Evolutionary conservation across 2,329 filamentous ascomycete species (phyloP), one percentile per base, ranked within the genome.

Genomic region (Colletotrichum siamense): DNA sequence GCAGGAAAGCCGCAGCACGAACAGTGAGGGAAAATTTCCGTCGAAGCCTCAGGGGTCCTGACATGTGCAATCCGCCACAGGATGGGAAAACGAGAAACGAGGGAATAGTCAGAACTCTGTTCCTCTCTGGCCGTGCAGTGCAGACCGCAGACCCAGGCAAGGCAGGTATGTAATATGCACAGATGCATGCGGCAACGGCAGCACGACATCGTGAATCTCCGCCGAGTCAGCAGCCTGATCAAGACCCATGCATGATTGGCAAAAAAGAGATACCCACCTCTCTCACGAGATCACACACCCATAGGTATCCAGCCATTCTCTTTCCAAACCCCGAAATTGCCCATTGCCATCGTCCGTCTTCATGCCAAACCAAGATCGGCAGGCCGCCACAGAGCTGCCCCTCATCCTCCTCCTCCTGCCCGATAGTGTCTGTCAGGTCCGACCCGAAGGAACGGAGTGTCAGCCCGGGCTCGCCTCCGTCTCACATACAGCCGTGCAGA

Each of bases 121-220:
- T 68, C 34, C 18, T 55, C 9, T 16, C 22, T 28, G 55, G 44
- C 44, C 44, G n/a, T 63, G 59, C 59, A 34, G 30, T 36, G 32
- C 52, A 57, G 36, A 8, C 34, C 8, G 16, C 36, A 39, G 49
- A 69, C n/a, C n/a, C 44, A 49, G 39, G 39, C 3, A n/a, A 49
- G 39, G 39, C 39, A 49, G 39, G 39, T 49, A n/a, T n/a, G 39
- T 22, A 52, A 52, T 28, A 22, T 44, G 34, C 70, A 61, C 69
- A 68, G 8, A n/a, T 74, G 70, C 64, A 75, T 49, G 39, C 34
- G 32, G 65, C 32, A 52, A 52, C 68, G 34, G 57, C 74, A 64
- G 71, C 71, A 76, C 74, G 74, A 76, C 71, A 76, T 76, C 71
- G 62, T 69, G 70, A 32, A 76, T 76, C 74, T 76, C 64, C 71